Evolutionary conservation across 768 basidiomycete genomes (phyloP).

Genomic region (Leccinum uliginosum): DNA sequence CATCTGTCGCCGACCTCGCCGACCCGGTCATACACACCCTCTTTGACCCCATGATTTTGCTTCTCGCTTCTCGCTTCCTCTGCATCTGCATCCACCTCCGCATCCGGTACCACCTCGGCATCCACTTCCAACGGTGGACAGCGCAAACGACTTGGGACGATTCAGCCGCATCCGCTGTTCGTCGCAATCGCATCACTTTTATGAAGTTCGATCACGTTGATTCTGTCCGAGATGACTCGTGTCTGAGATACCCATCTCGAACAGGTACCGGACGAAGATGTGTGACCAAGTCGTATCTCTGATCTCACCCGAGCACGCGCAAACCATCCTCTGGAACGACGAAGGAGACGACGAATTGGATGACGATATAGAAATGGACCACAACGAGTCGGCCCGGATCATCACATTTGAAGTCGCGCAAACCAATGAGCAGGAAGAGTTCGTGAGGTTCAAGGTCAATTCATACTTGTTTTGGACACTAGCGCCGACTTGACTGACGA

Average conservation of each 20-base stretch:
- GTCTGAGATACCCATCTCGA: neutral
- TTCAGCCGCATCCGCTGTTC: slow-evolving; percentile 38
- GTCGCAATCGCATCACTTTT: slow-evolving; percentile 54
- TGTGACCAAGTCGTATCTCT: slow-evolving; percentile 51
- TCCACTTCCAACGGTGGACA: slow-evolving; percentile 41
- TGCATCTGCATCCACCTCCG: slow-evolving; percentile 30
- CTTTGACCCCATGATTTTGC: slow-evolving; percentile 46
- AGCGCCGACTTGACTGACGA: neutral
- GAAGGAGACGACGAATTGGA: slow-evolving; percentile 28
- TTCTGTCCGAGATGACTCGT: neutral
- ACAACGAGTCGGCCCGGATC: slow-evolving; percentile 43
- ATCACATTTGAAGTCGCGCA: slow-evolving; percentile 52
- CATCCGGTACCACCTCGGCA: slow-evolving; percentile 33
- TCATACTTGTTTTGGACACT: neutral
- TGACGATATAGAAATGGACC: slow-evolving; percentile 26
- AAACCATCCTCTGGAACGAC: slow-evolving; percentile 42
- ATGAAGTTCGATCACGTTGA: slow-evolving; percentile 42
- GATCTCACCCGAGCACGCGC: slow-evolving; percentile 44
- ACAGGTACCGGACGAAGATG: slow-evolving; percentile 57
- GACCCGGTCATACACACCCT: slow-evolving; percentile 46
- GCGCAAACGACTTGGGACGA: slow-evolving; percentile 58
- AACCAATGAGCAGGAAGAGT: slow-evolving; percentile 52
- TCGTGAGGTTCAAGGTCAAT: slow-evolving; percentile 45
- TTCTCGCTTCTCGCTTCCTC: slow-evolving; percentile 22
- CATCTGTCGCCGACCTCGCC: slow-evolving; percentile 50